Conservation (phyloP, 306 rosid species). For the Alnus rubra region DNA sequence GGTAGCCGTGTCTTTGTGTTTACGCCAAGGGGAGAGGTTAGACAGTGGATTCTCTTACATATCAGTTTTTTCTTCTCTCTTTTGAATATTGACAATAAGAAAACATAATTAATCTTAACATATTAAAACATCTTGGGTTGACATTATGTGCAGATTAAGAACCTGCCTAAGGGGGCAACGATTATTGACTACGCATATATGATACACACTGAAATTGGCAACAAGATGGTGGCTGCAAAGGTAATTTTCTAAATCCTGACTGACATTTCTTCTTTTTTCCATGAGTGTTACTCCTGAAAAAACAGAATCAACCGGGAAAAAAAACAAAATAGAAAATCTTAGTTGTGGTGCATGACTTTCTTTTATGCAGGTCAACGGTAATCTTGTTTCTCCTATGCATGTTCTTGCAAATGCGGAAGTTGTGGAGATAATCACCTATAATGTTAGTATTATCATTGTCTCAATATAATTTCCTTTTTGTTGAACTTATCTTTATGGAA, state of each 20-base stretch:
- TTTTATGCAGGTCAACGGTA: constrained; percentile 88
- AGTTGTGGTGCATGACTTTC: constrained; percentile 27
- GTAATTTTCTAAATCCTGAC: constrained; percentile 38
- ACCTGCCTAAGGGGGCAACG: constrained; percentile 95
- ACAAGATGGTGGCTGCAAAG: constrained; percentile 99
- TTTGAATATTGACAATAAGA: constrained; percentile 13
- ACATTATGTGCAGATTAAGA: constrained; percentile 66
- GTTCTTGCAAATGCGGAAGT: constrained; percentile 97
- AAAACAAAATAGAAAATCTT: constrained; percentile 12
- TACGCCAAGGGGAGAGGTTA: constrained; percentile 98
- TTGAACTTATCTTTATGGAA: background rate
- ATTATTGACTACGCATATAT: constrained; percentile 94
- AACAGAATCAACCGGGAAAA: constrained; percentile 8
- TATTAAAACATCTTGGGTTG: constrained; percentile 16
- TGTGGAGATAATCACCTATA: constrained; percentile 95
- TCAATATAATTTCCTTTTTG: background rate
- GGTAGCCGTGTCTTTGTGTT: constrained; percentile 98
- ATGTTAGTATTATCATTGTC: constrained; percentile 57
- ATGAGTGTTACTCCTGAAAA: constrained; percentile 22
- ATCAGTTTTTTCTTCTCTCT: constrained; percentile 2
- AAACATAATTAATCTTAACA: background rate
- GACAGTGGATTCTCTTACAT: constrained; percentile 18
- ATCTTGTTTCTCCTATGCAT: constrained; percentile 82
- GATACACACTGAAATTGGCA: constrained; percentile 99
- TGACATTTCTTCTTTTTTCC: constrained; percentile 19